Base-by-base conservation (phyloP, 225 moss, liverwort and hornwort genomes). In the Physcomitrium patens region DNA sequence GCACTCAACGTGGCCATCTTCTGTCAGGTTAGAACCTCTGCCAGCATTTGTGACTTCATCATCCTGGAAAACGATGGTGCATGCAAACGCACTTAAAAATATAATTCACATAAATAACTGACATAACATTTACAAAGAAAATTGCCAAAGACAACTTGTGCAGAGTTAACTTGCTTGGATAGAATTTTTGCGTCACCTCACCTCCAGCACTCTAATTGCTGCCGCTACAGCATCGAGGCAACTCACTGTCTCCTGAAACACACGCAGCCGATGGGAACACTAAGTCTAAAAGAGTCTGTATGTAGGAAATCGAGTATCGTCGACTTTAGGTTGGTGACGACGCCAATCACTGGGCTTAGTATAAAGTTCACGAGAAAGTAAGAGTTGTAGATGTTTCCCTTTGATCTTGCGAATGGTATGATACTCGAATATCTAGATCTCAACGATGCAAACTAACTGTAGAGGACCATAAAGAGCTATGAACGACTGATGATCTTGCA, bases 21-120 rank as follows among this genome's bases (percentile, higher is more conserved):
- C 99, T 37, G 99, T 99, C 76, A 99, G 69, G 75, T 92, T 93
- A 26, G 99, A 99, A 62, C 99, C 99, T 82, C 80, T 85, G 50
- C 99, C 99, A 77, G 99, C 95, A 86, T 99, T 99, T 67, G 99
- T 95, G 46, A 90, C 82, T 78, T 90, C 90, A 63, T 95, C 95
- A 81, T 95, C 95, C 97, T 97, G 89, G 72, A 71, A 74, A 82
- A 66, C 41, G 65, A 67, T n/a, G 24, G 73, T 37, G 55, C 53
- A 70, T 42, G 59, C 53, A 67, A 50, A 59, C 47, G 61, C 72
- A 46, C 78, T 67, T 27, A 15, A 57, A 31, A 37, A 37, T 37
- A 37, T 7, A 37, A 37, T 37, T 37, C 7, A 37, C 31, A 37
- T 37, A 37, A 37, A 37, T 27, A 65, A 44, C 26, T 43, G 53